Percentiles rank a stretch among this genome's conserved stretches.
Conservation (phyloP, 192 early-diverging fungal species). For the Podila epicladia region DNA sequence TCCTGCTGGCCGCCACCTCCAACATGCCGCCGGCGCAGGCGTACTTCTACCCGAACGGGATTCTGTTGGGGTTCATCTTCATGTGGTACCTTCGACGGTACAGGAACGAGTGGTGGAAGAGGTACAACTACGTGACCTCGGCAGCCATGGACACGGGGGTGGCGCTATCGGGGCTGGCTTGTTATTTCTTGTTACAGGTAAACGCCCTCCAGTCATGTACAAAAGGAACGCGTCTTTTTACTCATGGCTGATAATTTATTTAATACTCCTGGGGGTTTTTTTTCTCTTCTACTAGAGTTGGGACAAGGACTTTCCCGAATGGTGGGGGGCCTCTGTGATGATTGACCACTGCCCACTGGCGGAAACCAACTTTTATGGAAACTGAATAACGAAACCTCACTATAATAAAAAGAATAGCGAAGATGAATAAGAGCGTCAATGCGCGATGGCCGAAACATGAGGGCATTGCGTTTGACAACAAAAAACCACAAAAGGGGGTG, state of each 20-base stretch:
- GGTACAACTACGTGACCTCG: constrained; percentile 63
- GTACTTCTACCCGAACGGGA: constrained; percentile 53
- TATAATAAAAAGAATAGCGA: not conserved
- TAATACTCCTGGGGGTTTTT: not conserved
- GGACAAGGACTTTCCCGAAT: constrained; percentile 22
- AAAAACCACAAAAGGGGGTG: too few species aligned
- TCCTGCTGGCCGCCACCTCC: constrained; percentile 48
- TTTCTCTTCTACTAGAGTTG: constrained; percentile 16
- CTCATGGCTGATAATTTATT: not conserved
- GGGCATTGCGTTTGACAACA: too few species aligned
- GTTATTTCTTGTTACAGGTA: constrained; percentile 56
- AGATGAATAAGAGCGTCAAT: too few species aligned
- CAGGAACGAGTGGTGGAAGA: constrained; percentile 57
- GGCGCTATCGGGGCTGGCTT: constrained; percentile 53
- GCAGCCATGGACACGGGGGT: constrained; percentile 68
- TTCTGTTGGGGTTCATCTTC: constrained; percentile 56
- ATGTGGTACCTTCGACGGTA: constrained; percentile 52
- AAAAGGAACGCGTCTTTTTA: not conserved
- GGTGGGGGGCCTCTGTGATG: constrained; percentile 21
- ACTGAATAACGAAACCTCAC: too few species aligned
- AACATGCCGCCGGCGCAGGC: constrained; percentile 54
- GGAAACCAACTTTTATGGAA: constrained; percentile 30
- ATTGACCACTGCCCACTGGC: constrained; percentile 46
- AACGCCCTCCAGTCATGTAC: not conserved
- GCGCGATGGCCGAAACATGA: too few species aligned